phyloP scores from a whole-genome alignment of 768 basidiomycete species.

The Myochromella boudieri region DNA sequence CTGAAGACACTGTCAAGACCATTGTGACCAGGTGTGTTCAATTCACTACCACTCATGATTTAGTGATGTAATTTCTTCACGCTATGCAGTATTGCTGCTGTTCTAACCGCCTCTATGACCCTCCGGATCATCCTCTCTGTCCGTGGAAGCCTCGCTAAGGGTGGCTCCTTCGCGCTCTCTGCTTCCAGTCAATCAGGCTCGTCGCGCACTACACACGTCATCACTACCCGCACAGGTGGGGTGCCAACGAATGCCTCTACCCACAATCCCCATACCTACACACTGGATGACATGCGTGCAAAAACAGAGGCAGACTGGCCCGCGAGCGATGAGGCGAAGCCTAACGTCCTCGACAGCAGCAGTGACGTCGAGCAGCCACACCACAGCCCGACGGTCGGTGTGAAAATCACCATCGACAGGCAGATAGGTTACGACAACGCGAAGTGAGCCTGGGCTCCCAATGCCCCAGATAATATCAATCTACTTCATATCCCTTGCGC shows the following conservation, averaged over 20 bases:
- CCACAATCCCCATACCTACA: slow-evolving; percentile 42
- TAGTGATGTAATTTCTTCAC: not conserved
- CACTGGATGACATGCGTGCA: slow-evolving; percentile 52
- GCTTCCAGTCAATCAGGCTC: slow-evolving; percentile 40
- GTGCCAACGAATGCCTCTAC: slow-evolving; percentile 36
- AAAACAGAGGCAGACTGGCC: slow-evolving; percentile 50
- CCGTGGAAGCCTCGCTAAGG: slow-evolving; percentile 69
- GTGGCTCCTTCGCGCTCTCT: slow-evolving; percentile 68
- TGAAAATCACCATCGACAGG: slow-evolving; percentile 58
- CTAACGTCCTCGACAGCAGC: slow-evolving; percentile 30
- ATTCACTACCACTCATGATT: not conserved
- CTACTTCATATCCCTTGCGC: not conserved
- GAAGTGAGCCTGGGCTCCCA: slow-evolving; percentile 13
- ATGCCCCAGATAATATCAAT: not conserved
- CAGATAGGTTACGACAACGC: slow-evolving; percentile 50
- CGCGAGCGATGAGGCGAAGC: slow-evolving; percentile 38
- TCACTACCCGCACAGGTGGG: slow-evolving; percentile 44
- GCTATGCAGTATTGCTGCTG: slow-evolving; percentile 67
- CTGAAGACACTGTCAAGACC: slow-evolving; percentile 70
- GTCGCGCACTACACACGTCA: slow-evolving; percentile 53
- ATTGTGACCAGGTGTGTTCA: slow-evolving; percentile 62
- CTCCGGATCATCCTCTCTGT: slow-evolving; percentile 85
- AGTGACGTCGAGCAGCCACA: slow-evolving; percentile 24
- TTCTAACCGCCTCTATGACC: slow-evolving; percentile 85
- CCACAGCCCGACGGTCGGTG: slow-evolving; percentile 34